A percentile compares a stretch with the other conserved stretches of the same genome.
Conservation (phyloP, 2,329 filamentous ascomycete genomes). For the Neofusicoccum parvum region DNA sequence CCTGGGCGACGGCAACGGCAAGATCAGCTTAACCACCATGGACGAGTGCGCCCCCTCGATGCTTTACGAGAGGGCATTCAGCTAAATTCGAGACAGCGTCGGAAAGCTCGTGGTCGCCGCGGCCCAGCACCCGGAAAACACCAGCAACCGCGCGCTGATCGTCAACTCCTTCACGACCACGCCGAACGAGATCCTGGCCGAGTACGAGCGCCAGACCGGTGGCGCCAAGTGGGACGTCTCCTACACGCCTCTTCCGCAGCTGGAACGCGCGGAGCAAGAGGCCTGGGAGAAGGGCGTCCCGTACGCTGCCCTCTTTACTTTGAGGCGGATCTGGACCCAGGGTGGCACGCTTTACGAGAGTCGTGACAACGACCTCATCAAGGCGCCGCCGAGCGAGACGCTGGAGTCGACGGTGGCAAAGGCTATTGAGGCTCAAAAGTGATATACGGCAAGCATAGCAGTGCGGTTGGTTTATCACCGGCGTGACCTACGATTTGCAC, state of each 20-base stretch:
- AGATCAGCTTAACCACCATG: conserved; percentile 67
- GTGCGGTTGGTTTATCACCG: background rate
- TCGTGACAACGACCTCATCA: conserved; percentile 52
- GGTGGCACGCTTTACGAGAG: conserved; percentile 69
- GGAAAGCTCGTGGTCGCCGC: conserved; percentile 67
- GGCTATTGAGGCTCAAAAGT: conserved; percentile 2
- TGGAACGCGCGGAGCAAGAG: conserved; percentile 61
- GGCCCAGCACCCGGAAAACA: conserved; percentile 57
- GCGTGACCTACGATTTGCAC: background rate
- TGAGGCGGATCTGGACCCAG: conserved; percentile 72
- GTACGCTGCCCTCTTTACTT: conserved; percentile 58
- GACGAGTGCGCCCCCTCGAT: conserved; percentile 58
- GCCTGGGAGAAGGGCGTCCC: conserved; percentile 59
- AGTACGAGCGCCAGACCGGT: conserved; percentile 66
- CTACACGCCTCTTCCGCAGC: conserved; percentile 55
- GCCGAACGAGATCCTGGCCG: conserved; percentile 62
- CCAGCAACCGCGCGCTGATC: conserved; percentile 61
- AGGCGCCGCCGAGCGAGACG: background rate
- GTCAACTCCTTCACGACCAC: conserved; percentile 73
- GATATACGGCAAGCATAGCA: background rate
- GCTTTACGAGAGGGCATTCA: too few relatives aligned
- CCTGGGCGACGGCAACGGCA: conserved; percentile 62
- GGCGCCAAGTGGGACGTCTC: conserved; percentile 57
- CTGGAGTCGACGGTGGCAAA: background rate
- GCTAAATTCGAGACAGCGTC: conserved; percentile 51